phyloP scores from a whole-genome alignment of 306 rosid genomes.

The Fragaria ananassa region DNA sequence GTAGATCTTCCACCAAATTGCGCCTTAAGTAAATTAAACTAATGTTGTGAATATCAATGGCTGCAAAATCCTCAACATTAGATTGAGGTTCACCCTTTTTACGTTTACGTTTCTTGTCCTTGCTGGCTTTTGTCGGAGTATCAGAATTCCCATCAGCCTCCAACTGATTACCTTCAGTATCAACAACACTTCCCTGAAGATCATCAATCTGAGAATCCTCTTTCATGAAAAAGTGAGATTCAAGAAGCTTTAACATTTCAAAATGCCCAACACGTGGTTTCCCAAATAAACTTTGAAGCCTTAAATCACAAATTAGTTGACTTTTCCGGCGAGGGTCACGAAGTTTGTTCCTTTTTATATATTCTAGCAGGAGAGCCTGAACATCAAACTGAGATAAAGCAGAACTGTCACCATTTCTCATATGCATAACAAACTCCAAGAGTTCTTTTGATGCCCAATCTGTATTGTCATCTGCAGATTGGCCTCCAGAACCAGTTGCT shows the following conservation, averaged over 20 bases:
- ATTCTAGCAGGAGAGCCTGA: conserved; percentile 94
- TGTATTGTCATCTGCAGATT: conserved; percentile 37
- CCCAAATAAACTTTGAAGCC: conserved; percentile 89
- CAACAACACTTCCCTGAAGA: conserved; percentile 83
- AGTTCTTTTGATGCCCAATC: conserved; percentile 97
- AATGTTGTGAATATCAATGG: conserved; percentile 88
- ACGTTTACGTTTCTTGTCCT: conserved; percentile 81
- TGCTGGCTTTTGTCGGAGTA: conserved; percentile 45
- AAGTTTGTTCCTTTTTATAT: conserved; percentile 87
- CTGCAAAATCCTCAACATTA: conserved; percentile 91
- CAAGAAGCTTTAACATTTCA: conserved; percentile 98
- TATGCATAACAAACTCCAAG: conserved; percentile 96
- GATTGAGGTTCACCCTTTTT: conserved; percentile 75
- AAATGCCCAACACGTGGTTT: conserved; percentile 99
- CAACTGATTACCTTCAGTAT: conserved; percentile 75
- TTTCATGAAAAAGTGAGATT: conserved; percentile 85
- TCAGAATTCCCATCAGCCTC: conserved; percentile 75
- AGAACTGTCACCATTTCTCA: conserved; percentile 75
- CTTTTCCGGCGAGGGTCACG: conserved; percentile 97
- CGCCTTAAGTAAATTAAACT: conserved; percentile 89
- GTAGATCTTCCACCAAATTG: conserved; percentile 81
- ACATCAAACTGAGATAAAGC: conserved; percentile 95
- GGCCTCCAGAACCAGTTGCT: conserved; percentile 38
- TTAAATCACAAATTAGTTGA: conserved; percentile 83
- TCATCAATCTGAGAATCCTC: conserved; percentile 79